Conservation (phyloP, 2,329 filamentous ascomycete genomes). For the Claviceps sp. region DNA sequence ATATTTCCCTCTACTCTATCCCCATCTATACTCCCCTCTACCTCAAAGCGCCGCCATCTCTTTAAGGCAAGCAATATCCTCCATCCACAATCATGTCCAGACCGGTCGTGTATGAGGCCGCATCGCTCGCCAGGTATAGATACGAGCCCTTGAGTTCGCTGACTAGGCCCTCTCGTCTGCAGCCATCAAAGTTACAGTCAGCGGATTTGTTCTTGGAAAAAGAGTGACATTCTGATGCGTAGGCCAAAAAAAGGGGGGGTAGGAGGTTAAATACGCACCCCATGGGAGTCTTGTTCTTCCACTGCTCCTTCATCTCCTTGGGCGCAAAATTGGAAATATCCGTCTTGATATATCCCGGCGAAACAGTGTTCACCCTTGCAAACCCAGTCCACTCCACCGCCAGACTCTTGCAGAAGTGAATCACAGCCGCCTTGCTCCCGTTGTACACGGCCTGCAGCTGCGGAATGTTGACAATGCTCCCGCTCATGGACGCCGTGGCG, state of each 20-base stretch:
- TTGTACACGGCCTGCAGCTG: conserved; percentile 66
- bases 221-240: background rate
- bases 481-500: conserved; percentile 66
- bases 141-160: conserved; percentile 75
- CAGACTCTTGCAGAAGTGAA: conserved; percentile 51
- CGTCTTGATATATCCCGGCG: conserved; percentile 63
- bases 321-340: conserved; percentile 56
- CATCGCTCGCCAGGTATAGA: conserved; percentile 69
- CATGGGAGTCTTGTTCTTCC: conserved; percentile 71
- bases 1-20: background rate
- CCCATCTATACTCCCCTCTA: no score
- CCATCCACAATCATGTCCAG: conserved; percentile 64
- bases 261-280: conserved; percentile 28
- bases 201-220: background rate
- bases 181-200: background rate
- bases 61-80: conserved; percentile 46
- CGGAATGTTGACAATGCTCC: conserved; percentile 64
- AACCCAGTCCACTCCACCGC: conserved; percentile 68
- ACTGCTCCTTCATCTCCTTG: conserved; percentile 54
- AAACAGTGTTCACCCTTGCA: conserved; percentile 58
- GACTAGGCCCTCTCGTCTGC: conserved; percentile 52
- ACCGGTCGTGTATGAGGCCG: conserved; percentile 70
- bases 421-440: conserved; percentile 53
- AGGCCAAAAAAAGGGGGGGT: background rate
- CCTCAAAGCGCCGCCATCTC: conserved; percentile 6